These are phyloP conservation scores for Syncephalis fuscata DNA, from an alignment of 371 early-diverging fungal species.

Conservation along the genomic window DNA sequence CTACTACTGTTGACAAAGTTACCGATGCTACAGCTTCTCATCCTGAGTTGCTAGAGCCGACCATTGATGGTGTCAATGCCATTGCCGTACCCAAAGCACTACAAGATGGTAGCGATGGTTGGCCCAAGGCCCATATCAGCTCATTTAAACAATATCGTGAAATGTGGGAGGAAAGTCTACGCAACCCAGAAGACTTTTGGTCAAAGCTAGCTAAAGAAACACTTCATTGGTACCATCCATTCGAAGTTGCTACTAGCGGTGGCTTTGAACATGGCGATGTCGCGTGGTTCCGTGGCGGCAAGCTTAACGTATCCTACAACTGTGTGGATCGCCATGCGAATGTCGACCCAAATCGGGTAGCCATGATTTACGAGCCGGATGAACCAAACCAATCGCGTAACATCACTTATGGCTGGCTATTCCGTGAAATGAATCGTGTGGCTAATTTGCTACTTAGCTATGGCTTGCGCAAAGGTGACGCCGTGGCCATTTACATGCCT, in stretches of 20 bases:
- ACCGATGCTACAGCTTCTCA: no score
- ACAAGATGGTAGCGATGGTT: no score
- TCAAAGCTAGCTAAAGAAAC: constrained; percentile 44
- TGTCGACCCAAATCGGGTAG: constrained; percentile 50
- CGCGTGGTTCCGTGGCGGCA: constrained; percentile 88
- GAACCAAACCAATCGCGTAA: constrained; percentile 51
- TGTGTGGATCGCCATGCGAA: constrained; percentile 92
- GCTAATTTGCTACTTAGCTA: constrained; percentile 60
- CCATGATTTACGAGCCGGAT: constrained; percentile 84
- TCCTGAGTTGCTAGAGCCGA: no score
- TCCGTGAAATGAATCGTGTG: constrained; percentile 62
- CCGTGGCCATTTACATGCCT: constrained; percentile 92
- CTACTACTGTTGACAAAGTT: no score
- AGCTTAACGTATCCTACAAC: constrained; percentile 90
- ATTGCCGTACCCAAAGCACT: no score
- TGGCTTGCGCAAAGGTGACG: constrained; percentile 81
- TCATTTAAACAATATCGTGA: neutral
- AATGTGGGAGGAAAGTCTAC: neutral
- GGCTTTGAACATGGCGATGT: constrained; percentile 55
- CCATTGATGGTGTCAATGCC: no score
- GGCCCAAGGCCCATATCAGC: neutral
- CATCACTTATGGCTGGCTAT: constrained; percentile 72
- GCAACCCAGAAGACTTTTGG: neutral
- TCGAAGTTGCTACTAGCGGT: constrained; percentile 28
- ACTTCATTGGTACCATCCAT: constrained; percentile 63